Conservation (phyloP, 2,329 filamentous ascomycete genomes). For the Colletotrichum kahawae region DNA sequence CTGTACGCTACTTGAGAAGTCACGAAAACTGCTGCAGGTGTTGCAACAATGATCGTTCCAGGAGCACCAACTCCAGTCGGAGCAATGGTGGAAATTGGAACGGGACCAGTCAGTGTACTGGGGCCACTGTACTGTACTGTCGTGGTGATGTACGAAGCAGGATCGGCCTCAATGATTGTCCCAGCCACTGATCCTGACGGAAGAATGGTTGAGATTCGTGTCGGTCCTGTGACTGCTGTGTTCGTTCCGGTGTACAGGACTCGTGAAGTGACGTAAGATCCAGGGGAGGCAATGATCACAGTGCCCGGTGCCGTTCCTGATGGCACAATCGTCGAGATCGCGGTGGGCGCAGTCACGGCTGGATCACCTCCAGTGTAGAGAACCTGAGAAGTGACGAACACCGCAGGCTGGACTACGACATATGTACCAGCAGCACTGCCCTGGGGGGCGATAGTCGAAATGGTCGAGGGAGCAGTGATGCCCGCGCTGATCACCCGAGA, state of each 20-base stretch:
- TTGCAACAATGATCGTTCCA: conserved; percentile 2
- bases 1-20: not conserved
- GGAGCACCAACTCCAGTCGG: not conserved
- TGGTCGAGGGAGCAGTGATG: not conserved
- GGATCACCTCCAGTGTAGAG: not conserved
- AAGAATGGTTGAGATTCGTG: not conserved
- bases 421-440: not conserved
- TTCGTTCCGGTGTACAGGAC: conserved; percentile 1
- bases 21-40: not conserved
- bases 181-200: conserved; percentile 12
- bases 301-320: conserved; percentile 1
- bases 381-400: not conserved
- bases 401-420: not conserved
- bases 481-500: not conserved
- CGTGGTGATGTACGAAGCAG: not conserved
- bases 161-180: not conserved
- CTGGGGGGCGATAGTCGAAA: not conserved
- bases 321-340: not conserved
- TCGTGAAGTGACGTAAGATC: conserved; percentile 12
- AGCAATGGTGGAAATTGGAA: conserved; percentile 2
- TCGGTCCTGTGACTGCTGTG: not conserved
- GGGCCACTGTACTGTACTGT: not conserved
- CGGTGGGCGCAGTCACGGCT: not conserved
- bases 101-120: not conserved
- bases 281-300: not conserved